These are phyloP conservation scores for Starmera dryadoides DNA, from an alignment of 805 yeast species.

Conservation along the genomic window DNA sequence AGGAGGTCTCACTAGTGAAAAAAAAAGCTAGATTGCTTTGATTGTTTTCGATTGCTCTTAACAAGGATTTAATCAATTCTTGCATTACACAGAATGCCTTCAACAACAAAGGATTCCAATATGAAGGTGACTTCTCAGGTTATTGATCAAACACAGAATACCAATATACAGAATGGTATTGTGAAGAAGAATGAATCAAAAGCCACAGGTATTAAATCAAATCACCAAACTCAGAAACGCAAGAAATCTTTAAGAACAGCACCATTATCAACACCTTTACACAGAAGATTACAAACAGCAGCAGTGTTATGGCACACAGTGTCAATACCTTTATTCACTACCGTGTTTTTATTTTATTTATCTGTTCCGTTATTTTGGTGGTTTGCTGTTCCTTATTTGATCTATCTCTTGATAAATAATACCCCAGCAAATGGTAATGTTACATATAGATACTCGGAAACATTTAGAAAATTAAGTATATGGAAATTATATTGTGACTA, in stretches of 20 bases:
- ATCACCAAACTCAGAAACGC: neutral
- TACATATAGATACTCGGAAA: slow-evolving; percentile 44
- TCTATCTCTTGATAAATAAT: slow-evolving; percentile 51
- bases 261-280: slow-evolving; percentile 48
- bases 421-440: slow-evolving; percentile 74
- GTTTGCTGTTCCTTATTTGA: slow-evolving; percentile 51
- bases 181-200: too few relatives aligned
- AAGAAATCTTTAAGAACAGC: slow-evolving; percentile 27
- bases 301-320: slow-evolving; percentile 70
- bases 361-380: slow-evolving; percentile 66
- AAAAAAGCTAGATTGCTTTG: too few relatives aligned
- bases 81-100: too few relatives aligned
- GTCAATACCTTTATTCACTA: slow-evolving; percentile 52
- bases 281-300: slow-evolving; percentile 56
- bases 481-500: slow-evolving; percentile 74
- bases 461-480: slow-evolving; percentile 46
- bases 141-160: too few relatives aligned
- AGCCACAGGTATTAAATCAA: too few relatives aligned
- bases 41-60: too few relatives aligned
- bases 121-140: too few relatives aligned
- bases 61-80: too few relatives aligned
- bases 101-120: too few relatives aligned
- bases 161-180: too few relatives aligned
- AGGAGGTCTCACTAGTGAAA: too few relatives aligned
- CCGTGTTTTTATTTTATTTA: slow-evolving; percentile 49